A percentile compares a stretch with the other conserved stretches of the same genome.
Evolutionary conservation across 345 rosid genomes (phyloP).

Genomic region (Eucalyptus coolabah): DNA sequence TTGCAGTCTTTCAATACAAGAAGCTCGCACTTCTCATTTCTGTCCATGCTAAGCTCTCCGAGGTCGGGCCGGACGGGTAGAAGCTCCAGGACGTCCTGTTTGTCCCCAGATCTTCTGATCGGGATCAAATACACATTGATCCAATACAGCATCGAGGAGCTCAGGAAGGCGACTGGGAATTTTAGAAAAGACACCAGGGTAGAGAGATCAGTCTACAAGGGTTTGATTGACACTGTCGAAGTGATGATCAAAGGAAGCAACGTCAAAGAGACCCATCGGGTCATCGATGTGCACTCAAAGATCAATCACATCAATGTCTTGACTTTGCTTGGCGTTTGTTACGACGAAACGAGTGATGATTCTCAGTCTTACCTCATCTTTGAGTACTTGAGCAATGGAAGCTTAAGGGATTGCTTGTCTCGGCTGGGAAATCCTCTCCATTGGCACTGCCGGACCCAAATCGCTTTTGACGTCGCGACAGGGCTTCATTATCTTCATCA

Average conservation of each 20-base stretch:
- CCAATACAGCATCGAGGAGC: conserved; percentile 19
- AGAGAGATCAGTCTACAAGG: conserved; percentile 17
- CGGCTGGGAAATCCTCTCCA: conserved; percentile 1
- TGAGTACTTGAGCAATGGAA: conserved; percentile 33
- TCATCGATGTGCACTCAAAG: conserved; percentile 34
- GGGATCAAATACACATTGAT: conserved; percentile 35
- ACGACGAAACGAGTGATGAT: conserved; percentile 6
- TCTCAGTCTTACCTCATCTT: conserved; percentile 29
- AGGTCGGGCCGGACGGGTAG: conserved; percentile 10
- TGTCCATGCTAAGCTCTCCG: conserved; percentile 22
- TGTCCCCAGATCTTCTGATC: conserved; percentile 44
- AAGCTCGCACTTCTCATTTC: conserved; percentile 14
- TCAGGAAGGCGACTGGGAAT: conserved; percentile 16
- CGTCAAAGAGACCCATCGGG: conserved; percentile 21
- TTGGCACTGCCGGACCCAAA: conserved; percentile 24
- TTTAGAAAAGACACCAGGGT: conserved; percentile 25
- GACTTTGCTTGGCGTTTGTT: conserved; percentile 36
- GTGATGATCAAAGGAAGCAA: conserved; percentile 38
- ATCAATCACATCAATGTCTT: conserved; percentile 46
- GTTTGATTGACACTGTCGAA: conserved; percentile 11
- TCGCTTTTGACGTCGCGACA: conserved; percentile 36
- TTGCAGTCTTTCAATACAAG: conserved; percentile 19
- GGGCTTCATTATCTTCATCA: conserved; percentile 38
- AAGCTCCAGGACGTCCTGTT: conserved; percentile 28
- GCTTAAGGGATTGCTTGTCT: conserved; percentile 27